Evolutionary conservation across 176 grass and related monocot genomes (phyloP).

Genomic region (Triticum turgidum): DNA sequence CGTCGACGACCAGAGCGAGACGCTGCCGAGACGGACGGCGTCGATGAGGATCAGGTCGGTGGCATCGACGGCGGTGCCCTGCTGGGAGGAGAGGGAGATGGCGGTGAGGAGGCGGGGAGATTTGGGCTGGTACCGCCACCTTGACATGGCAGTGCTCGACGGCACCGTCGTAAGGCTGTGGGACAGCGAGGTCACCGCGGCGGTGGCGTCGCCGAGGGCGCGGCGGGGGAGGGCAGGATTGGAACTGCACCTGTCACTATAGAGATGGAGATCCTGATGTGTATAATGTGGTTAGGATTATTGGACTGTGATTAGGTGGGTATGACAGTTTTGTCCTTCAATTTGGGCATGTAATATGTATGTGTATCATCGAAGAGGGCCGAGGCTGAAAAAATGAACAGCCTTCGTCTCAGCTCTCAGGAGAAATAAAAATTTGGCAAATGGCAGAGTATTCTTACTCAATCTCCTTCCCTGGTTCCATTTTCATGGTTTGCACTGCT

Average conservation of each 20-base stretch:
- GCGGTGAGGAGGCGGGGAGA: slow-evolving; percentile 30
- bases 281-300: slow-evolving; percentile 18
- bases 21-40: slow-evolving; percentile 16
- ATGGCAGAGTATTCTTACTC: slow-evolving; percentile 1
- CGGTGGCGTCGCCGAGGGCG: background rate
- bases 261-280: background rate
- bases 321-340: slow-evolving; percentile 13
- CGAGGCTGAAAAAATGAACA: slow-evolving; percentile 1
- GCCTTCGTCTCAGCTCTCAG: background rate
- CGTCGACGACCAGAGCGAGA: background rate
- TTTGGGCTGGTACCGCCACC: slow-evolving; percentile 59
- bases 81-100: slow-evolving; percentile 47
- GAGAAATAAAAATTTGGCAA: slow-evolving; percentile 25
- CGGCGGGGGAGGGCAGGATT: background rate
- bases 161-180: slow-evolving; percentile 65
- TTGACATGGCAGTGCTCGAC: slow-evolving; percentile 55
- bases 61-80: background rate
- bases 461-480: background rate
- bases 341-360: slow-evolving; percentile 4
- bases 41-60: background rate
- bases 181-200: slow-evolving; percentile 37
- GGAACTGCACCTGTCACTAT: slow-evolving; percentile 17
- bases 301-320: background rate
- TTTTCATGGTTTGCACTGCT: background rate
- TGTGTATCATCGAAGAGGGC: background rate